Percentiles rank a stretch among this genome's conserved stretches.
These are phyloP conservation scores for Datura wrightii DNA, from an alignment of 257 asterid species.

Conservation along the genomic window DNA sequence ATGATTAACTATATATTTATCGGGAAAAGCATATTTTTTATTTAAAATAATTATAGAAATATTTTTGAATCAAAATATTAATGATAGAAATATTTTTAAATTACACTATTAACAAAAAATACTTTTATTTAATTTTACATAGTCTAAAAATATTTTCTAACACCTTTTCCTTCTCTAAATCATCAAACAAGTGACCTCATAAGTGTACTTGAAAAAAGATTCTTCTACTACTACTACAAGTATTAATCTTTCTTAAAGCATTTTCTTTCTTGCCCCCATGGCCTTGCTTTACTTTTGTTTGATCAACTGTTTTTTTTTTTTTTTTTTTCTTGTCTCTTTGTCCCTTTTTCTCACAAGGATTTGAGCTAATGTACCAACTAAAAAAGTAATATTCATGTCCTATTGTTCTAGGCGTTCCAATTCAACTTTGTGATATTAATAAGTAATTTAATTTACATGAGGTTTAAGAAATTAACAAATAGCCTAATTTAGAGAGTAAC, in stretches of 20 bases:
- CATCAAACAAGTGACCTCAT: slow-evolving; percentile 37
- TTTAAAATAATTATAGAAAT: no score
- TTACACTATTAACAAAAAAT: no score
- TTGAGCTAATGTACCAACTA: slow-evolving; percentile 25
- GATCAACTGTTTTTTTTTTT: slow-evolving; percentile 23
- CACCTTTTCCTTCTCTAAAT: background rate
- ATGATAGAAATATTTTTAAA: no score
- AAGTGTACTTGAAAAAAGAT: background rate
- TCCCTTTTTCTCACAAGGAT: background rate
- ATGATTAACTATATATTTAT: no score
- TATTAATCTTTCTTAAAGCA: slow-evolving; percentile 27
- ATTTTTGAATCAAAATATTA: no score
- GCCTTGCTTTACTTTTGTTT: background rate
- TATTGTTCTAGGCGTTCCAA: background rate
- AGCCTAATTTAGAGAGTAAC: no score
- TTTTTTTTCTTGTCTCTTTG: slow-evolving; percentile 3
- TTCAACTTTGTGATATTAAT: background rate
- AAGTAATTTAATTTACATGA: no score
- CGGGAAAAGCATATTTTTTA: no score
- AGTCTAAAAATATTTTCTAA: no score
- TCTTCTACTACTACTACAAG: slow-evolving; percentile 10
- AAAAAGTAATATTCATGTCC: background rate
- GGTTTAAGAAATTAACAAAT: no score
- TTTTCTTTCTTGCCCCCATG: background rate
- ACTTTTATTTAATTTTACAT: no score